Base-by-base conservation (phyloP, 805 yeast genomes). In the Candida maltosa region DNA sequence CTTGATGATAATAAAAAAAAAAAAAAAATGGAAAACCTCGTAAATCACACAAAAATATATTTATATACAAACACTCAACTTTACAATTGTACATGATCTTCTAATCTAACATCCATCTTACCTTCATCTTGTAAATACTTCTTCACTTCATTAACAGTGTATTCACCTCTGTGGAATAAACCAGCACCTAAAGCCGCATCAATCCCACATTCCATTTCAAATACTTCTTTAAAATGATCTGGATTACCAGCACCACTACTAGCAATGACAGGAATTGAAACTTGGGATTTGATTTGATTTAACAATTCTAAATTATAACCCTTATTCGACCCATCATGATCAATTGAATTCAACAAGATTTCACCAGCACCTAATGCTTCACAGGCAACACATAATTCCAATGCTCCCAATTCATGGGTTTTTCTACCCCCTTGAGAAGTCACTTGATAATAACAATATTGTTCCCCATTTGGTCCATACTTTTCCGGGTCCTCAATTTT, bases 171-270 rank as follows among this genome's bases (percentile, higher is more conserved):
- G 67, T 93, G 99, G 70, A 93, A 93, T 82, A 93, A 83, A 29
- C 99, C 99, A 4, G 99, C 99, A 25, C 98, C 99, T 26, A 93
- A 71, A 12, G 98, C 97, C 28, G 99, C 99, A 63, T 93, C 98
- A 1, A 93, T 83, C 5, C 75, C 70, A 11, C 97, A 88, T 29
- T 81, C 69, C 52, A 62, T 41, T 30, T 68, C 70, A 53, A 93
- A 93, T 2, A 87, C 99, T 45, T 93, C 87, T 44, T 77, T 78
- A 56, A 93, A 93, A 62, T 93, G 97, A 32, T 69, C 74, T 1
- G 99, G 98, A 16, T 67, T 76, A 34, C 99, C 99, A 5, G 99
- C 99, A 37, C 99, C 99, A 42, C 94, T 83, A 5, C 97, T 88
- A 0, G 98, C 97, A 58, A 93, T 93, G 2, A 93, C 97, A 0